Conservation (phyloP, 2,329 filamentous ascomycete genomes). For the Colletotrichum tamarilloi region DNA sequence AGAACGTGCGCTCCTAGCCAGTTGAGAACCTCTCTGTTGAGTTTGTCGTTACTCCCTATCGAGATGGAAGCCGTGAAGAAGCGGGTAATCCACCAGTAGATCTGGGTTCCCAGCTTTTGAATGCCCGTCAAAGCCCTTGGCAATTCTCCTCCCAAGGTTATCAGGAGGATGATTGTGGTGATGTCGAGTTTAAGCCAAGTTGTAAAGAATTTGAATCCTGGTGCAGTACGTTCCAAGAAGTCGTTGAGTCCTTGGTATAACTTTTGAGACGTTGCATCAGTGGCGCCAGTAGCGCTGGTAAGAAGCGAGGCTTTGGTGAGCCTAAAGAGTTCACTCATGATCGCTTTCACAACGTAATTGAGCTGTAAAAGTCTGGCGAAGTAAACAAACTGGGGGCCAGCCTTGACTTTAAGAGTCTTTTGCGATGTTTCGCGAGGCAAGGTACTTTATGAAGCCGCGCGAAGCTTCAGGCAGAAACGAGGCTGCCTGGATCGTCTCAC, state of each 20-base stretch:
- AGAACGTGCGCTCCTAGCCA: conserved; percentile 51
- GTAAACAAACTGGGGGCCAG: neutral
- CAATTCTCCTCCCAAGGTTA: conserved; percentile 48
- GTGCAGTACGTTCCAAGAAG: conserved; percentile 16
- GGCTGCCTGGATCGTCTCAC: neutral
- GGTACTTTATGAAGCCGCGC: neutral
- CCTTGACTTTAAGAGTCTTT: neutral
- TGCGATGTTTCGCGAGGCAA: neutral
- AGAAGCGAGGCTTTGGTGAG: conserved; percentile 27
- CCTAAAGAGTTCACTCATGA: conserved; percentile 25
- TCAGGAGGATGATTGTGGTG: conserved; percentile 43
- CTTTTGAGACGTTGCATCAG: conserved; percentile 1
- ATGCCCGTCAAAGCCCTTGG: conserved; percentile 45
- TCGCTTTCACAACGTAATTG: neutral
- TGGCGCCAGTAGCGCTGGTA: conserved; percentile 5
- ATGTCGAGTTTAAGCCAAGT: conserved; percentile 49
- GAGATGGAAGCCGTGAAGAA: conserved; percentile 52
- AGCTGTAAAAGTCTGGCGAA: too few species aligned
- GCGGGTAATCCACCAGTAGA: conserved; percentile 49
- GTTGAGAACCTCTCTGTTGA: conserved; percentile 51
- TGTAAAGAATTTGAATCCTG: conserved; percentile 45
- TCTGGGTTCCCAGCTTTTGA: conserved; percentile 41
- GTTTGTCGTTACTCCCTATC: conserved; percentile 48
- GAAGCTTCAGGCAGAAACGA: conserved; percentile 5
- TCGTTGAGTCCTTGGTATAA: conserved; percentile 8